These are phyloP conservation scores for Silene conica DNA, from an alignment of 148 eudicot genomes.

Conservation along the genomic window DNA sequence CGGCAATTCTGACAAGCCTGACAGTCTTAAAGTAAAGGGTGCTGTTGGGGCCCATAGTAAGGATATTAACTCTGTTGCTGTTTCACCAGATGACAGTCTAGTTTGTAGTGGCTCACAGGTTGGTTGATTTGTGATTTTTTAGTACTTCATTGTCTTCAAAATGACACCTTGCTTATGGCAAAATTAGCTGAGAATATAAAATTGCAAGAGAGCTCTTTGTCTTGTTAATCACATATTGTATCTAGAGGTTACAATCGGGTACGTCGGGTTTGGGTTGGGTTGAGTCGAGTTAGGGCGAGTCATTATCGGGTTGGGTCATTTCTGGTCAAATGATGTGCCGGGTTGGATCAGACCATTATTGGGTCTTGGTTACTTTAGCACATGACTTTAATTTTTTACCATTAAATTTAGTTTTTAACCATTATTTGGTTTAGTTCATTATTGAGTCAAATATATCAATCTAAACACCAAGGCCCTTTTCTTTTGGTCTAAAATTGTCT, in stretches of 20 bases:
- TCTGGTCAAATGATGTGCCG: too few species aligned
- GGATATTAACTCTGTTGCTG: slow-evolving; percentile 85
- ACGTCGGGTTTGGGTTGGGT: too few species aligned
- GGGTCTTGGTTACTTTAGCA: too few species aligned
- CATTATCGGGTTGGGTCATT: too few species aligned
- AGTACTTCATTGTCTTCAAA: background rate
- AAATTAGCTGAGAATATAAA: background rate
- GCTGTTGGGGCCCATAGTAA: slow-evolving; percentile 89
- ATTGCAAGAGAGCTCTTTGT: background rate
- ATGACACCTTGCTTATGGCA: background rate
- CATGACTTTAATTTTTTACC: too few species aligned
- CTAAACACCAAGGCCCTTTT: too few species aligned
- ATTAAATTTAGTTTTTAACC: too few species aligned
- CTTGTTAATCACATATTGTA: background rate
- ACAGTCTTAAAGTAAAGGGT: slow-evolving; percentile 69
- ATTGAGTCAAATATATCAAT: too few species aligned
- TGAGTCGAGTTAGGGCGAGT: too few species aligned
- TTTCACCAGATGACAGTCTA: slow-evolving; percentile 84
- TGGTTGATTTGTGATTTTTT: slow-evolving; percentile 20
- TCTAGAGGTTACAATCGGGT: background rate
- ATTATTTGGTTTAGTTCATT: too few species aligned
- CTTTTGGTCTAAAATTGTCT: too few species aligned
- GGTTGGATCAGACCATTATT: too few species aligned
- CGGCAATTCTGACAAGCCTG: slow-evolving; percentile 38
- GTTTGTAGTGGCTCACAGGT: slow-evolving; percentile 98